These are phyloP conservation scores for Boletus reticuloceps DNA, from an alignment of 768 basidiomycete genomes.

Conservation along the genomic window DNA sequence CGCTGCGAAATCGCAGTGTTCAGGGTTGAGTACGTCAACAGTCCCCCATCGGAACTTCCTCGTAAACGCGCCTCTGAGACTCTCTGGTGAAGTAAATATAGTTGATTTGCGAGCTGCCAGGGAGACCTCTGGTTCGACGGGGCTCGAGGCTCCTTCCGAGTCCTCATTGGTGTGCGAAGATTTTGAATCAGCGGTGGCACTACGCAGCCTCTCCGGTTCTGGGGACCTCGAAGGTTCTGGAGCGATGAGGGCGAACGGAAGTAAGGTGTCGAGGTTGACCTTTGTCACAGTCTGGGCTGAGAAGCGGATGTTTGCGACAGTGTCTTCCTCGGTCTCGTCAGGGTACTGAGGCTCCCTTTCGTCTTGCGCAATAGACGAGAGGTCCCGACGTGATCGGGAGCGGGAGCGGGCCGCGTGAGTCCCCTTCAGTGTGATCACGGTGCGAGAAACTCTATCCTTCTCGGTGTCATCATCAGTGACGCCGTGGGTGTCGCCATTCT, in stretches of 20 bases:
- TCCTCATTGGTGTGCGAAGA: constrained; percentile 17
- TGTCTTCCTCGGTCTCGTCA: constrained; percentile 61
- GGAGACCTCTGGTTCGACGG: constrained; percentile 32
- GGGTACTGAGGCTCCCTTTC: constrained; percentile 54
- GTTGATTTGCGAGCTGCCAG: constrained; percentile 36
- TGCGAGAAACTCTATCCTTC: constrained; percentile 59
- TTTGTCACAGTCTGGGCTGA: constrained; percentile 68
- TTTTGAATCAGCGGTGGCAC: constrained; percentile 20
- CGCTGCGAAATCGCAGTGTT: constrained; percentile 85
- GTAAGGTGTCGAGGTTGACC: constrained; percentile 50
- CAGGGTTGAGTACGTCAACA: constrained; percentile 81
- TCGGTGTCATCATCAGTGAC: constrained; percentile 44
- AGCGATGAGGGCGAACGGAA: constrained; percentile 80
- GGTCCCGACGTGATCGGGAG: constrained; percentile 71
- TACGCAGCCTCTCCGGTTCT: constrained; percentile 35
- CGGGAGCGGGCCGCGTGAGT: constrained; percentile 56
- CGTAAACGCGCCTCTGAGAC: constrained; percentile 71
- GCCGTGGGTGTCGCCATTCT: constrained; percentile 20
- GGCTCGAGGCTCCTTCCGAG: constrained; percentile 13
- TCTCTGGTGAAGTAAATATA: constrained; percentile 53
- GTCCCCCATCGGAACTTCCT: constrained; percentile 87
- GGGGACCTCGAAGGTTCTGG: constrained; percentile 59
- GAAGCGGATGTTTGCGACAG: constrained; percentile 74
- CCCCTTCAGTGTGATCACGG: constrained; percentile 65
- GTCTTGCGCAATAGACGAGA: constrained; percentile 57